Percentiles rank a stretch among this genome's conserved stretches.
phyloP scores from a whole-genome alignment of 768 basidiomycete genomes.

The Podaxis sp. region DNA sequence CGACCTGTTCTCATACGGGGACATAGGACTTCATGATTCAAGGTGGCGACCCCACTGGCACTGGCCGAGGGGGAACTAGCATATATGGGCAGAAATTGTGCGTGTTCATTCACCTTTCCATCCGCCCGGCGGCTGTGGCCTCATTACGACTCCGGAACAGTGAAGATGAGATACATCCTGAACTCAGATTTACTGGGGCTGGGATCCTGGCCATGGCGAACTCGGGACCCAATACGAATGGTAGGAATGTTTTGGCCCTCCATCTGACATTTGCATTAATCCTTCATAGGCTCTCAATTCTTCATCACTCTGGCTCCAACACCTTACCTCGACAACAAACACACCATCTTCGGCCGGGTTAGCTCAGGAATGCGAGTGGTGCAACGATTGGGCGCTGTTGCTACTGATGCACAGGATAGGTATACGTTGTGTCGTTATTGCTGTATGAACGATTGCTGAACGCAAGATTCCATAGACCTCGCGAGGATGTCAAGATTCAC shows the following conservation, averaged over 20 bases:
- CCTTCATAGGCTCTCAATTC: slow-evolving; percentile 81
- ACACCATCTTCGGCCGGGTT: slow-evolving; percentile 91
- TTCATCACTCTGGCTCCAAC: slow-evolving; percentile 86
- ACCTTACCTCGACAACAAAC: slow-evolving; percentile 80
- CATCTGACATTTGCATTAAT: slow-evolving; percentile 6
- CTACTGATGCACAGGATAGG: slow-evolving; percentile 87
- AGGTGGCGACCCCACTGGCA: slow-evolving; percentile 93
- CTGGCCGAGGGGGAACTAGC: slow-evolving; percentile 87
- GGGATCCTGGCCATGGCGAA: slow-evolving; percentile 98
- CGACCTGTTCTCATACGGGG: slow-evolving; percentile 1
- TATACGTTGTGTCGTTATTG: slow-evolving; percentile 30
- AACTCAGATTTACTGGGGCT: slow-evolving; percentile 91
- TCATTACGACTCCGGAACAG: slow-evolving; percentile 33
- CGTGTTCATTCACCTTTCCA: slow-evolving; percentile 26
- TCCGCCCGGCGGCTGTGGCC: not conserved
- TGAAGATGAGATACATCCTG: slow-evolving; percentile 89
- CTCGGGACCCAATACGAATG: slow-evolving; percentile 91
- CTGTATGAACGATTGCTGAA: not conserved
- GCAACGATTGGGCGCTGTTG: slow-evolving; percentile 88
- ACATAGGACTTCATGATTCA: slow-evolving; percentile 95
- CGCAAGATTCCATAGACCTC: slow-evolving; percentile 37
- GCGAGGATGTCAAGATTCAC: slow-evolving; percentile 87
- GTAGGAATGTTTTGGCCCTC: slow-evolving; percentile 43
- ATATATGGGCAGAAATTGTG: slow-evolving; percentile 89
- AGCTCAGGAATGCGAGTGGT: slow-evolving; percentile 89